phyloP scores from a whole-genome alignment of 805 yeast species.

The Yarrowia keelungensis region DNA sequence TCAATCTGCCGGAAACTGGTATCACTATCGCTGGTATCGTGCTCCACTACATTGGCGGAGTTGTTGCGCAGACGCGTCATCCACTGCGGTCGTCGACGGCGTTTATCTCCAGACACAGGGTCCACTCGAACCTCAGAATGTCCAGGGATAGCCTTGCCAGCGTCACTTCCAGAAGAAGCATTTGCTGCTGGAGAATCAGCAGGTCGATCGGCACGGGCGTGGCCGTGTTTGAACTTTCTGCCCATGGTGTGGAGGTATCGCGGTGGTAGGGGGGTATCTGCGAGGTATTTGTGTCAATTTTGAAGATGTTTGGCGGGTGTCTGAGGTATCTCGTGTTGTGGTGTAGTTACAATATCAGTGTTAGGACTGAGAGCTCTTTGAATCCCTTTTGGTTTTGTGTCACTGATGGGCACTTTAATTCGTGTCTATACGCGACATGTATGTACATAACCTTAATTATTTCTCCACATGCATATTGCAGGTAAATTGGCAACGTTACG shows the following conservation, averaged over 20 bases:
- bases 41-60: slow-evolving; percentile 19
- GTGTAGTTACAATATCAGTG: background rate
- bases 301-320: background rate
- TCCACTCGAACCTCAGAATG: slow-evolving; percentile 35
- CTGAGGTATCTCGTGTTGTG: slow-evolving; percentile 1
- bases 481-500: slow-evolving; percentile 15
- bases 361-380: background rate
- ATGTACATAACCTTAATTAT: slow-evolving; percentile 5
- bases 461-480: slow-evolving; percentile 9
- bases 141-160: slow-evolving; percentile 34
- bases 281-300: background rate
- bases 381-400: slow-evolving; percentile 1
- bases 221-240: slow-evolving; percentile 9
- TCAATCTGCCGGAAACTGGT: slow-evolving; percentile 3
- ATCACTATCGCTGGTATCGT: slow-evolving; percentile 25
- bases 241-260: slow-evolving; percentile 20
- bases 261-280: background rate
- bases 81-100: slow-evolving; percentile 36
- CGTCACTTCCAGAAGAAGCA: slow-evolving; percentile 33
- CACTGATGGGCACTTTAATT: background rate
- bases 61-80: slow-evolving; percentile 26
- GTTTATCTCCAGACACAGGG: slow-evolving; percentile 32
- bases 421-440: slow-evolving; percentile 10
- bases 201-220: slow-evolving; percentile 4
- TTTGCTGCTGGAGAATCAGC: slow-evolving; percentile 26